These are phyloP conservation scores for Ganoderma sinense DNA, from an alignment of 1,284 basidiomycete genomes.

Conservation along the genomic window DNA sequence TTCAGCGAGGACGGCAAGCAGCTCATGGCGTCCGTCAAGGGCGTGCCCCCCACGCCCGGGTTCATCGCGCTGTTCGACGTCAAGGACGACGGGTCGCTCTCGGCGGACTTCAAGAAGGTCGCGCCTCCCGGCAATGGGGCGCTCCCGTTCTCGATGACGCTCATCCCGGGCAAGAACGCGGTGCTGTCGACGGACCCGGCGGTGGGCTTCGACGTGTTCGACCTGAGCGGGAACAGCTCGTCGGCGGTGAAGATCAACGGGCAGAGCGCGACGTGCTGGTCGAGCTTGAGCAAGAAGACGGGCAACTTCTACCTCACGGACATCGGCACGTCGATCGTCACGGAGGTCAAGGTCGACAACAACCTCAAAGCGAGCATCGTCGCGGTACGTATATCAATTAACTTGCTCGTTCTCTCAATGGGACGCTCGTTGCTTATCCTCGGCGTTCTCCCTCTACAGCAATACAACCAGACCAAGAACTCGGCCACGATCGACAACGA, in stretches of 20 bases:
- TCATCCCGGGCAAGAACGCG: conserved; percentile 55
- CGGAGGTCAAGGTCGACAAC: conserved; percentile 54
- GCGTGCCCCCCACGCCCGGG: conserved; percentile 50
- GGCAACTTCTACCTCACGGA: conserved; percentile 60
- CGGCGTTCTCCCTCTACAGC: conserved; percentile 35
- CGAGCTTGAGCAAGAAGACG: conserved; percentile 51
- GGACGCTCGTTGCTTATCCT: not conserved
- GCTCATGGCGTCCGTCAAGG: conserved; percentile 58
- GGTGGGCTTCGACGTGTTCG: conserved; percentile 54
- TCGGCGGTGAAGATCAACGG: conserved; percentile 49
- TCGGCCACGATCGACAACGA: conserved; percentile 56
- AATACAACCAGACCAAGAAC: conserved; percentile 49
- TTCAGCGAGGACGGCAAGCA: conserved; percentile 53
- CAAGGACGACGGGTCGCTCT: conserved; percentile 49
- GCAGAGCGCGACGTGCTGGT: conserved; percentile 58
- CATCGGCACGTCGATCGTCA: conserved; percentile 50
- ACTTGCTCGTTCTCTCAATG: not conserved
- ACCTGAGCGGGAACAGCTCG: conserved; percentile 43
- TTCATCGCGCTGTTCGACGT: conserved; percentile 60
- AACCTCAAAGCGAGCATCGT: conserved; percentile 54
- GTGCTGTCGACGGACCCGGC: conserved; percentile 55
- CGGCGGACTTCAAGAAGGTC: conserved; percentile 47
- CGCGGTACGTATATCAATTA: conserved; percentile 39
- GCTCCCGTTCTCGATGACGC: conserved; percentile 56
- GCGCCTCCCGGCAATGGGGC: conserved; percentile 47